Base-by-base conservation (phyloP, 2,329 filamentous ascomycete genomes). In the Periconia sp. region DNA sequence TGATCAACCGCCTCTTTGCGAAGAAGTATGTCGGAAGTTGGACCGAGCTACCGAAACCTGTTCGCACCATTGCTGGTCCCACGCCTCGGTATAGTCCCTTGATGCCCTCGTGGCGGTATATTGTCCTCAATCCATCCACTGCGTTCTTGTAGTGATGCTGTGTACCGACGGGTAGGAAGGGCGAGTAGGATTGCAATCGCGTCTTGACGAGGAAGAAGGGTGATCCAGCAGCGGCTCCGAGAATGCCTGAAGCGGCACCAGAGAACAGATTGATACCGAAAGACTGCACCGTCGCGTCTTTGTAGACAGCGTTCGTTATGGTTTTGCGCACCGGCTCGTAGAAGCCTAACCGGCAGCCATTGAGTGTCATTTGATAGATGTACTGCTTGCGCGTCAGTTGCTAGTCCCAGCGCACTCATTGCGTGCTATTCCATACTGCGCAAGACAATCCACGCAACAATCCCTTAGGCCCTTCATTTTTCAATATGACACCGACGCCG, bases 161-260 rank as follows among this genome's bases (percentile, higher is more conserved):
- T n/a, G 94, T 97, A 40, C 94, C 94, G 30, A 97, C 92, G 3
- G 94, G 94, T 10, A 94, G 80, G 71, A 92, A 94, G 4, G 92
- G 89, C 25, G 91, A 96, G 76, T 82, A 97, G 57, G 90, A 96
- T 73, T 99, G 94, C 44, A 99, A 78, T 30, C 94, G 84, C 3
- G 94, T 99, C 79, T 99, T 99, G 69, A 97, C 88, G 40, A 99
- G 83, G 80, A 99, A 99, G 74, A 99, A 97, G 2, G 94, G 94
- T 40, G 89, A 95, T 26, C 92, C 94, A 16, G 88, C 87, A n/a
- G 88, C 88, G 7, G 92, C 94, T 54, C 94, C 94, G 44, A 99
- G 81, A 50, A 99, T 84, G 40, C 94, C 94, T 3, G 91, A 96
- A 10, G 83, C 77, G 15, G 94, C 94, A 58, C 94, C 94, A 43